Conservation (phyloP, 169 alveolate species). For the Toxoplasma gondii region DNA sequence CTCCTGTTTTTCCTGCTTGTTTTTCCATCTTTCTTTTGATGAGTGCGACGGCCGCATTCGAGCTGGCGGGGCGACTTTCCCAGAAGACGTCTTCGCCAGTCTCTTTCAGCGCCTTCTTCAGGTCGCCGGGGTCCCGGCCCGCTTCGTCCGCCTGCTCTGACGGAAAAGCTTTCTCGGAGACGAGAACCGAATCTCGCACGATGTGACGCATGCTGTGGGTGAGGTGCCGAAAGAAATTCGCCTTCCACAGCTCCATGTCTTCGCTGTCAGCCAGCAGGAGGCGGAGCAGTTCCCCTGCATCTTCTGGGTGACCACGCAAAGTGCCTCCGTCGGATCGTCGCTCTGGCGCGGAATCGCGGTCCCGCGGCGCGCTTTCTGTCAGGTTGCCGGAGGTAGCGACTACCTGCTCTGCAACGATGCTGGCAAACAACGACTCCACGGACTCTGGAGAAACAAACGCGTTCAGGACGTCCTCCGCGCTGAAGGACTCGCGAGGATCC, state of each 20-base stretch:
- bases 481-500: not conserved
- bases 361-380: too few relatives aligned
- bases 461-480: not conserved
- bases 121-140: constrained; percentile 35
- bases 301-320: constrained; percentile 41
- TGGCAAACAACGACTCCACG: not conserved
- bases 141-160: constrained; percentile 5
- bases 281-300: constrained; percentile 37
- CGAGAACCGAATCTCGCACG: not conserved
- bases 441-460: not conserved
- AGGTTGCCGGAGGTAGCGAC: too few relatives aligned
- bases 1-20: not conserved
- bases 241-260: constrained; percentile 50
- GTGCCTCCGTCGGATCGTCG: not conserved
- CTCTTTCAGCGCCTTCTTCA: not conserved
- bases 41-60: constrained; percentile 45
- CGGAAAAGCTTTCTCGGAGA: not conserved
- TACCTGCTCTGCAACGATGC: not conserved
- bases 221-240: constrained; percentile 56
- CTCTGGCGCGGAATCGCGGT: too few relatives aligned
- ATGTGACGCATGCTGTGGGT: not conserved
- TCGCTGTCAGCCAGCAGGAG: constrained; percentile 45
- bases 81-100: constrained; percentile 56
- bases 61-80: constrained; percentile 59
- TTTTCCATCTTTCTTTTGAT: constrained; percentile 48